These are phyloP conservation scores for Candida sojae DNA, from an alignment of 1,139 yeast genomes.

Conservation along the genomic window DNA sequence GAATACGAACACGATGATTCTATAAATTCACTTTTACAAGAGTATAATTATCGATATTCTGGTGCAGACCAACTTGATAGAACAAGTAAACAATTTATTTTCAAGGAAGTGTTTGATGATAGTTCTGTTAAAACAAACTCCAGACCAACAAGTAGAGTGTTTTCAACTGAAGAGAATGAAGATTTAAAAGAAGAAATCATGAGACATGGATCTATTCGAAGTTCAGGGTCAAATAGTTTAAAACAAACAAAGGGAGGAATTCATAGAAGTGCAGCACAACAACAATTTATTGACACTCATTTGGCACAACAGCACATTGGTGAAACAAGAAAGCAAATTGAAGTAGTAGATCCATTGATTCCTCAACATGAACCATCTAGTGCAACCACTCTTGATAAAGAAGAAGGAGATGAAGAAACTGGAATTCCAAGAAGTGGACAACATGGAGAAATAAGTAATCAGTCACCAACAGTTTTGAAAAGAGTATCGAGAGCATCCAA, in stretches of 20 bases:
- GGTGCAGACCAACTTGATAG: conserved; percentile 2
- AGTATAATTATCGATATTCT: conserved; percentile 23
- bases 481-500: conserved; percentile 4
- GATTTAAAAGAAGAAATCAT: conserved; percentile 10
- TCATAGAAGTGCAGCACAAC: conserved; percentile 1
- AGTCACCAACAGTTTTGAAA: conserved; percentile 6
- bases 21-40: conserved; percentile 34
- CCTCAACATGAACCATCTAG: background rate
- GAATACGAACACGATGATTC: conserved; percentile 23
- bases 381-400: conserved; percentile 1
- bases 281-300: conserved; percentile 6
- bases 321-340: background rate
- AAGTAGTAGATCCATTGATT: conserved; percentile 2
- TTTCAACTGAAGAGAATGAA: conserved; percentile 7
- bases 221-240: conserved; percentile 2
- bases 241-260: conserved; percentile 1
- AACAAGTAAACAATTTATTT: conserved; percentile 19
- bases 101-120: conserved; percentile 36
- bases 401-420: background rate
- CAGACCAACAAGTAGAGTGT: conserved; percentile 8
- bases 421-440: background rate
- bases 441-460: background rate
- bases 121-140: conserved; percentile 6
- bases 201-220: conserved; percentile 10
- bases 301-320: conserved; percentile 5